Conservation (phyloP, 495 filamentous ascomycete genomes). For the Terfezia claveryi region DNA sequence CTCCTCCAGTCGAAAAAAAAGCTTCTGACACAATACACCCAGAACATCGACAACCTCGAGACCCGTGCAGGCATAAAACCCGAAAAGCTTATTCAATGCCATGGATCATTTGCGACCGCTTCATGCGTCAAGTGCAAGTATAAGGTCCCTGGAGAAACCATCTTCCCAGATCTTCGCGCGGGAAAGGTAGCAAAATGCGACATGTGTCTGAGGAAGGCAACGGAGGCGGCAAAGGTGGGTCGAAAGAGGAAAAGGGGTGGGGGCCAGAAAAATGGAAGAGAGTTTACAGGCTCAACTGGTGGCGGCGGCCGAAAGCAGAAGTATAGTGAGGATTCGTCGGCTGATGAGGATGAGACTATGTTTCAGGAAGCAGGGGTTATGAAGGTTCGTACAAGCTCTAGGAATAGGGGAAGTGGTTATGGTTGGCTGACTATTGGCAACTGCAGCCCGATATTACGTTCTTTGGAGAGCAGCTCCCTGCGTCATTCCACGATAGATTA, state of each 20-base stretch:
- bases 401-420: background rate
- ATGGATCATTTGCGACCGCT: slow-evolving; percentile 84
- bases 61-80: slow-evolving; percentile 58
- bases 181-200: slow-evolving; percentile 46
- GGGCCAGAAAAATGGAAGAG: slow-evolving; percentile 28
- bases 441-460: slow-evolving; percentile 77
- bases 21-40: slow-evolving; percentile 87
- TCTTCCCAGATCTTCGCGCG: slow-evolving; percentile 57
- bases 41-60: slow-evolving; percentile 98
- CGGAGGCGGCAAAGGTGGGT: slow-evolving; percentile 21
- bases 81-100: slow-evolving; percentile 84
- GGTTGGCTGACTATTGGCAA: background rate
- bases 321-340: slow-evolving; percentile 30
- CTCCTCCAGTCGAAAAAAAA: slow-evolving; percentile 79
- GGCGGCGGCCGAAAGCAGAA: slow-evolving; percentile 25
- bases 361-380: slow-evolving; percentile 63
- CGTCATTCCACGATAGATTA: slow-evolving; percentile 62
- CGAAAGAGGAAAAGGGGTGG: slow-evolving; percentile 56
- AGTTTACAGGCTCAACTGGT: slow-evolving; percentile 7
- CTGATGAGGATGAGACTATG: slow-evolving; percentile 48
- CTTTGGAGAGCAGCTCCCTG: slow-evolving; percentile 77
- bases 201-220: slow-evolving; percentile 28
- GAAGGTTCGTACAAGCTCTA: slow-evolving; percentile 34
- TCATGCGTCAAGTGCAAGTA: slow-evolving; percentile 65
- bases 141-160: slow-evolving; percentile 49